Conservation (phyloP, 768 basidiomycete genomes). For the Glaciozyma antarctica region DNA sequence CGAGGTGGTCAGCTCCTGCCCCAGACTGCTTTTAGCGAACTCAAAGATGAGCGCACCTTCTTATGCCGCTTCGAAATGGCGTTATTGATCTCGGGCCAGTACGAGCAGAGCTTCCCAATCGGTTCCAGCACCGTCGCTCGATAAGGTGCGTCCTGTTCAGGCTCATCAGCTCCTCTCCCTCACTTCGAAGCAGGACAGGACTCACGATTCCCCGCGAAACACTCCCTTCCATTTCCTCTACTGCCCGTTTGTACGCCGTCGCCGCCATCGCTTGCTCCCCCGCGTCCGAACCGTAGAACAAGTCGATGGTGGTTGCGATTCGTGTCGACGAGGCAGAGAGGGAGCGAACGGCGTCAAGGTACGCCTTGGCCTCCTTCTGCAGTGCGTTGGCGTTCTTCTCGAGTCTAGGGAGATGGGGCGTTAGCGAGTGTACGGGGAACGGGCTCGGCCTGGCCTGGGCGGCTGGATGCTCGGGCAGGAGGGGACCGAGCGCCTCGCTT, state of each 20-base stretch:
- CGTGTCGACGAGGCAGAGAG: constrained; percentile 35
- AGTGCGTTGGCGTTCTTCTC: constrained; percentile 91
- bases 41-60: constrained; percentile 76
- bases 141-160: constrained; percentile 73
- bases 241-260: constrained; percentile 88
- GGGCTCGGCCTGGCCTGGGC: background rate
- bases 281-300: constrained; percentile 66
- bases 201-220: constrained; percentile 75
- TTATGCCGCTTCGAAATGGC: constrained; percentile 91
- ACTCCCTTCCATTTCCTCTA: constrained; percentile 81
- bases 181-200: constrained; percentile 8
- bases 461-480: background rate
- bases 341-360: constrained; percentile 91
- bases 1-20: background rate
- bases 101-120: constrained; percentile 89
- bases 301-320: constrained; percentile 56
- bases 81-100: constrained; percentile 87
- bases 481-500: too few species aligned
- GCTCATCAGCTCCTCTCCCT: background rate
- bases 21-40: too few species aligned
- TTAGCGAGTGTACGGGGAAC: background rate
- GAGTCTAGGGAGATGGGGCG: constrained; percentile 48
- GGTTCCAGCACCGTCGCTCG: constrained; percentile 92
- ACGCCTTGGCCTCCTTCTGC: constrained; percentile 91
- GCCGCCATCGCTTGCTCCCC: constrained; percentile 88